Percentiles rank a stretch among this genome's conserved stretches.
These are phyloP conservation scores for Ilex paraguariensis DNA, from an alignment of 305 asterid genomes.

Conservation along the genomic window DNA sequence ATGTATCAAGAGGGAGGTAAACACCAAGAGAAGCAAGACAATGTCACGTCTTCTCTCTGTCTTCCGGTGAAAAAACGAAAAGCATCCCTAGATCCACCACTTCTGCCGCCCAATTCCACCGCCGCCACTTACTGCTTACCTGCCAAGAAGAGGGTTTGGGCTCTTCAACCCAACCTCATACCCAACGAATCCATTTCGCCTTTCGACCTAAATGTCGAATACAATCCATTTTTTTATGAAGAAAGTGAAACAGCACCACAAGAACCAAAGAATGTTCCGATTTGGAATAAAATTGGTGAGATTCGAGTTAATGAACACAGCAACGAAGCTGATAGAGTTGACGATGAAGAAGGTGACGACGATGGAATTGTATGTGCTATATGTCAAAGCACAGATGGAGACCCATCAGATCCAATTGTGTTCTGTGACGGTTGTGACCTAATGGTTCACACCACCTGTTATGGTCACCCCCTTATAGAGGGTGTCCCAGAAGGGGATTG, in stretches of 20 bases:
- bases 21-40: conserved; percentile 1
- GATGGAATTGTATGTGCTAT: conserved; percentile 72
- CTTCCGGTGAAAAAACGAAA: conserved; percentile 81
- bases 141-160: conserved; percentile 74
- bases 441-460: conserved; percentile 83
- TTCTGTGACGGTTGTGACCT: conserved; percentile 88
- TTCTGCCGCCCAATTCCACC: conserved; percentile 23
- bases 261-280: conserved; percentile 6
- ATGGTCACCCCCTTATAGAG: conserved; percentile 56
- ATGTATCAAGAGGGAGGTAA: conserved; percentile 26
- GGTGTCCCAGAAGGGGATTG: conserved; percentile 87
- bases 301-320: not conserved
- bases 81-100: conserved; percentile 30
- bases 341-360: conserved; percentile 20
- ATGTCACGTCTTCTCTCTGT: conserved; percentile 12
- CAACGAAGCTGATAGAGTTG: conserved; percentile 2
- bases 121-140: conserved; percentile 43
- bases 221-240: conserved; percentile 6
- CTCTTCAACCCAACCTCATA: conserved; percentile 25
- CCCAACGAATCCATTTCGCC: conserved; percentile 8
- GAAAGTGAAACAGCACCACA: not conserved
- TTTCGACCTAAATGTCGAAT: conserved; percentile 55
- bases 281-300: not conserved
- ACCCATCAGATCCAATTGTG: conserved; percentile 82
- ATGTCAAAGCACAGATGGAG: conserved; percentile 82